Evolutionary conservation across 345 rosid species (phyloP), one percentile per base, ranked within the genome.

Genomic region (Populus ilicifolia): DNA sequence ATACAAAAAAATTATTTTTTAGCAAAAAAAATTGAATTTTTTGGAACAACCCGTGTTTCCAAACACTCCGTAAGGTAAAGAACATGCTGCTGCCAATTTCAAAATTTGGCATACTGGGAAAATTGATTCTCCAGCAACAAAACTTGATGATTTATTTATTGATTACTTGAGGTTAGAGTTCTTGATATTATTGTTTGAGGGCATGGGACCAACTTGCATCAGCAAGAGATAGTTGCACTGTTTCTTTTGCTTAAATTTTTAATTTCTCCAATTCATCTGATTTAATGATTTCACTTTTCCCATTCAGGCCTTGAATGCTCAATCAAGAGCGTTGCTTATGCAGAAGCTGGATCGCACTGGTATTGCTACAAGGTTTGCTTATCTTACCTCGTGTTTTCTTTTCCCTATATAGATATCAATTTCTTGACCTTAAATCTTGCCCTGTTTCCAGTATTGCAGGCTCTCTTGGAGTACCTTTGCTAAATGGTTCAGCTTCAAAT

Each of bases 261-360:
- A 38, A 33, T 50, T 29, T 30, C 38, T 25, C 70, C 44, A 70
- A 65, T 36, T 8, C 67, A 25, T 25, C 71, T 85, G 76, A 43
- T 59, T 23, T 52, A 17, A 73, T 43, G 35, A 66, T 41, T 29
- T 6, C 21, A 46, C 21, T 20, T 78, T 16, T 29, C 48, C 71
- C 73, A 29, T 75, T 78, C 88, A 93, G 98, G 81, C 95, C 72
- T 82, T 94, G 82, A 94, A 91, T 88, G 97, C 98, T 70, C 97
- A 93, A 61, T 88, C 97, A 68, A 92, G 98, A 85, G 97, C 92
- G 72, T 38, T 83, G 83, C 91, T 94, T 30, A 94, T 94, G 98
- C 86, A 76, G 86, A 94, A 90, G 81, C 88, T 94, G 86, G 98
- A 94, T 83, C 98, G 97, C 66, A 86, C 56, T 5, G 30, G 73